Evolutionary conservation across 2,329 filamentous ascomycete genomes (phyloP).

Genomic region (Alternaria dauci): DNA sequence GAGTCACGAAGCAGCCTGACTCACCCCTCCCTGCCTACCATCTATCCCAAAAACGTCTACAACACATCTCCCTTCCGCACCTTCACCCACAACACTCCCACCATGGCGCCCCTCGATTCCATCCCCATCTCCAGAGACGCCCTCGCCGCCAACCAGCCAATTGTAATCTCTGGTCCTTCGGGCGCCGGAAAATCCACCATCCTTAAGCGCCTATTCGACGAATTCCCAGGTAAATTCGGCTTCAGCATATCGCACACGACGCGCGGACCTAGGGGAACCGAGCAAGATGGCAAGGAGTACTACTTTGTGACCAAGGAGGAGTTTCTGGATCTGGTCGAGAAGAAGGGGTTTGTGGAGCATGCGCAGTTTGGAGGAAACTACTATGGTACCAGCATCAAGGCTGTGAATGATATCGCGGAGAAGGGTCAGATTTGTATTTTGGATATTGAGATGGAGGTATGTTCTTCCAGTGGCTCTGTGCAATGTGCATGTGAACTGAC

Average conservation of each 20-base stretch:
- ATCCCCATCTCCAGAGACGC: conserved; percentile 29
- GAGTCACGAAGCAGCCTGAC: conserved; percentile 14
- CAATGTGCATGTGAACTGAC: neutral
- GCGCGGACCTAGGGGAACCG: conserved; percentile 75
- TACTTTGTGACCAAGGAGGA: conserved; percentile 67
- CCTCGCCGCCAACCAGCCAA: conserved; percentile 55
- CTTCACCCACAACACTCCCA: conserved; percentile 23
- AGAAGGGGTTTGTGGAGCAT: conserved; percentile 82
- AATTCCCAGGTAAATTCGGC: conserved; percentile 72
- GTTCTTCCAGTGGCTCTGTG: neutral
- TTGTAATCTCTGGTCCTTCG: conserved; percentile 81
- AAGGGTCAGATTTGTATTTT: conserved; percentile 80
- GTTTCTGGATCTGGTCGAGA: conserved; percentile 62
- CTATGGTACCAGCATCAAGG: conserved; percentile 84
- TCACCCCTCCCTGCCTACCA: conserved; percentile 10
- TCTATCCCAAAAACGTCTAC: conserved; percentile 1
- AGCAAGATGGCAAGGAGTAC: conserved; percentile 81
- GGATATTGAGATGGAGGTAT: conserved; percentile 95
- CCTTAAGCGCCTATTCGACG: conserved; percentile 73
- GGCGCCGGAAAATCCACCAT: conserved; percentile 85
- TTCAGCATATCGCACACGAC: conserved; percentile 77
- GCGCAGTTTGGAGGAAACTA: conserved; percentile 85
- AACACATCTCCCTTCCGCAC: conserved; percentile 10
- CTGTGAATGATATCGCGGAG: conserved; percentile 76
- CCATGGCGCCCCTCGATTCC: conserved; percentile 36